These are phyloP conservation scores for Austroboletus rostrupii DNA, from an alignment of 1,284 basidiomycete species.

Conservation along the genomic window DNA sequence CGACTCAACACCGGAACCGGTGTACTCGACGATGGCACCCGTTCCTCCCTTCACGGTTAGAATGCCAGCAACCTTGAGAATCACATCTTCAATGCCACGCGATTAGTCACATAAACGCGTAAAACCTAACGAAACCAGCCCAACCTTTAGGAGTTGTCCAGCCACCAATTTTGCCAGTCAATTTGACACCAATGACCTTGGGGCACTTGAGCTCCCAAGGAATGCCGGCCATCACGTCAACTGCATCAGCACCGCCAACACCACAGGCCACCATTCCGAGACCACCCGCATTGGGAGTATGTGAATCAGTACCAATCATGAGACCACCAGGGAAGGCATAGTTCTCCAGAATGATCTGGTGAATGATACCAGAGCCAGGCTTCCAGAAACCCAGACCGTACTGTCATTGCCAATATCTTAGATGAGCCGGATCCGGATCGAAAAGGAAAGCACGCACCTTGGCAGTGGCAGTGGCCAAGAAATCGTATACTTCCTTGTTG, in stretches of 20 bases:
- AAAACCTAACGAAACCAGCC: background rate
- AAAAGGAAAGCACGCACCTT: conserved; percentile 51
- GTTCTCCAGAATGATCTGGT: conserved; percentile 98
- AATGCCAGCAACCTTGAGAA: conserved; percentile 96
- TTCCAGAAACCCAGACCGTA: conserved; percentile 99
- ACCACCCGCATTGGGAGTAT: conserved; percentile 98
- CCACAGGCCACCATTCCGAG: conserved; percentile 98
- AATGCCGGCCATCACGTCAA: conserved; percentile 96
- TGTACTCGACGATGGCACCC: conserved; percentile 95
- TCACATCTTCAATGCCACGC: conserved; percentile 63
- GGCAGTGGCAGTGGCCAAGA: conserved; percentile 95
- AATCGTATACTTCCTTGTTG: conserved; percentile 99
- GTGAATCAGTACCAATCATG: conserved; percentile 99
- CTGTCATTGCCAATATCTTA: conserved; percentile 33
- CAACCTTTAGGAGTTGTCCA: conserved; percentile 97
- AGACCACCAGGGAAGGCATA: conserved; percentile 98
- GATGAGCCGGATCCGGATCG: background rate
- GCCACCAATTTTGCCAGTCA: conserved; percentile 91
- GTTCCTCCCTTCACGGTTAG: conserved; percentile 98
- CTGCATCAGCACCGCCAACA: conserved; percentile 98
- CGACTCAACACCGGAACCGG: conserved; percentile 89
- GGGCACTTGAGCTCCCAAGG: conserved; percentile 99
- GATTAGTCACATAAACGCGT: background rate
- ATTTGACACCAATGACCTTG: conserved; percentile 97
- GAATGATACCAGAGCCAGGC: conserved; percentile 97